Percentiles rank a stretch among this genome's conserved stretches.
Evolutionary conservation across 164 flowering plant species (phyloP).

Genomic region (Buxus sempervirens): DNA sequence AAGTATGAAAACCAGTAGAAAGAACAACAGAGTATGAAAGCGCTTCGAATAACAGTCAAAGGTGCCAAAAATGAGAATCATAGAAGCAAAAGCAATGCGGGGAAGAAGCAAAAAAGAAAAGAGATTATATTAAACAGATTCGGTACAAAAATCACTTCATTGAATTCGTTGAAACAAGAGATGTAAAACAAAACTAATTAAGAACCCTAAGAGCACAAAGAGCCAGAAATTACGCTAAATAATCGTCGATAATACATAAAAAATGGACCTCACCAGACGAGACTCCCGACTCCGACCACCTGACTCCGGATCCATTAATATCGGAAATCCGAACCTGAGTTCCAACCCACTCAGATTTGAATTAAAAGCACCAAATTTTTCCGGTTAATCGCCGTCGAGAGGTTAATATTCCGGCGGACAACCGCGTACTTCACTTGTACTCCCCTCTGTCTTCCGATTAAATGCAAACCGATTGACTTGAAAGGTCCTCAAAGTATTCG

Average conservation of each 20-base stretch:
- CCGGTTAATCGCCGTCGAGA: neutral
- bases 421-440: too few relatives aligned
- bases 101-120: neutral
- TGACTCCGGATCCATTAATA: conserved; percentile 20
- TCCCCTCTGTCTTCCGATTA: too few relatives aligned
- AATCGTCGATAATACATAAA: neutral
- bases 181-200: neutral
- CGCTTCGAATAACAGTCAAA: neutral
- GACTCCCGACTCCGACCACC: conserved; percentile 11
- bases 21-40: neutral
- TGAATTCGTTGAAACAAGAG: neutral
- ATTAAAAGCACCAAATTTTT: neutral
- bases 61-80: neutral
- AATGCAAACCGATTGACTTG: too few relatives aligned
- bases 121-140: neutral
- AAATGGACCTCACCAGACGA: conserved; percentile 12
- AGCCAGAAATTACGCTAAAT: neutral
- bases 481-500: too few relatives aligned
- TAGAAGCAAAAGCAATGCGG: neutral
- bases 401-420: too few relatives aligned
- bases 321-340: neutral
- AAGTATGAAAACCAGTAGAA: too few relatives aligned
- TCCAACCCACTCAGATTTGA: neutral
- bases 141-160: too few relatives aligned
- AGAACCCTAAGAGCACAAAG: neutral